Percentiles rank a stretch among this genome's conserved stretches.
Evolutionary conservation across 2,329 filamentous ascomycete species (phyloP).

Genomic region (Nannizzia gypsea): DNA sequence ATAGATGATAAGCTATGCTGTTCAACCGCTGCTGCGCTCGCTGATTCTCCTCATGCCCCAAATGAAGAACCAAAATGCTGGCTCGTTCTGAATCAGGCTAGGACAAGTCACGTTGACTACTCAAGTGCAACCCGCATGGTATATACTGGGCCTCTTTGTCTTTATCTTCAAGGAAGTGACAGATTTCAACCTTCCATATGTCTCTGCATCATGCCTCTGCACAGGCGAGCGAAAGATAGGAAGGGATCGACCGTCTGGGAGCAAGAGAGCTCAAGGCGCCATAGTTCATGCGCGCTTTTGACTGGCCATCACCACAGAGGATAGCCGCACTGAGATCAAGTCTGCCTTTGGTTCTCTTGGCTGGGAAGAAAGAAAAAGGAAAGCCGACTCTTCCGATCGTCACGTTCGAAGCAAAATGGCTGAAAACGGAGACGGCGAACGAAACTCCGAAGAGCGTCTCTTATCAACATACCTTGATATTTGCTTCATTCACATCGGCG

Average conservation of each 20-base stretch:
- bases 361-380: conserved; percentile 19
- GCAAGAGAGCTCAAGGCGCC: conserved; percentile 17
- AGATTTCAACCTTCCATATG: conserved; percentile 44
- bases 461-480: conserved; percentile 99
- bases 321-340: conserved; percentile 5
- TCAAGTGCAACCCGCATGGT: conserved; percentile 1
- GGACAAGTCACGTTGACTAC: neutral
- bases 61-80: conserved; percentile 4
- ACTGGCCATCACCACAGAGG: neutral
- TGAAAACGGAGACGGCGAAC: conserved; percentile 49
- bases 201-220: conserved; percentile 22
- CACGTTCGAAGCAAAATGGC: conserved; percentile 21
- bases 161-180: conserved; percentile 33
- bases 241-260: conserved; percentile 23
- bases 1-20: conserved; percentile 24
- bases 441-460: conserved; percentile 59
- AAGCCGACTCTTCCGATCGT: conserved; percentile 26
- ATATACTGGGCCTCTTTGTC: neutral
- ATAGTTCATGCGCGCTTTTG: neutral
- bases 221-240: conserved; percentile 20
- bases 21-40: conserved; percentile 43
- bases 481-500: conserved; percentile 86
- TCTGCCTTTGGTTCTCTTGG: neutral
- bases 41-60: conserved; percentile 31
- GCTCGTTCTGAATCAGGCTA: neutral